Conservation (phyloP, 768 basidiomycete species). For the Lactarius sp. region DNA sequence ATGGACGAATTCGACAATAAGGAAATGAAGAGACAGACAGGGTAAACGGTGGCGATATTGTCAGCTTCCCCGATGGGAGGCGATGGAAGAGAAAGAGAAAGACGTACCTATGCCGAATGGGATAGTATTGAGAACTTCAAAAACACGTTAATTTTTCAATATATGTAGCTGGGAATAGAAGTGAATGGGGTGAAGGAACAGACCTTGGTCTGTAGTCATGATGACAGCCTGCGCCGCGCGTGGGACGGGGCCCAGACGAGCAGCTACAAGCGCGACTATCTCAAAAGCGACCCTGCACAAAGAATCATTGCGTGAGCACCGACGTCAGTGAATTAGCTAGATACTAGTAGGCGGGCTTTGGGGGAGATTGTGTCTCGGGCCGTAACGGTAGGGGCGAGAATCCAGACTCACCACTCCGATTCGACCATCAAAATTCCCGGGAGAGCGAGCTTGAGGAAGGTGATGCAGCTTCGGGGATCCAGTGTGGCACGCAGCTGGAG, state of each 20-base stretch:
- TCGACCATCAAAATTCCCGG: conserved; percentile 78
- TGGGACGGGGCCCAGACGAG: conserved; percentile 58
- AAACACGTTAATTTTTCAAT: not conserved
- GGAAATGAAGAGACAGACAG: not conserved
- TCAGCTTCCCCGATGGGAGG: not conserved
- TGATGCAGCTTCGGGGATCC: conserved; percentile 44
- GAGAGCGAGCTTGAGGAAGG: conserved; percentile 63
- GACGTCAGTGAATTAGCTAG: not conserved
- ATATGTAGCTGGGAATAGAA: not conserved
- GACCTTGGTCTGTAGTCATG: conserved; percentile 77
- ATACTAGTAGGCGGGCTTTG: not conserved
- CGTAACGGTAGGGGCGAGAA: not conserved
- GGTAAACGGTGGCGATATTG: not conserved
- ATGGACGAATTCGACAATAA: too few species aligned
- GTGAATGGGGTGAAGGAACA: conserved; percentile 6
- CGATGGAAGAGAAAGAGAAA: not conserved
- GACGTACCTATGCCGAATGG: conserved; percentile 62
- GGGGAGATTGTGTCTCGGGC: not conserved
- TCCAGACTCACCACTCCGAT: conserved; percentile 62
- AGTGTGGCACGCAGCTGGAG: conserved; percentile 43
- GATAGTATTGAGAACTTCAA: conserved; percentile 60
- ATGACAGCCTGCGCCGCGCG: conserved; percentile 75
- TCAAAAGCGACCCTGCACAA: conserved; percentile 68
- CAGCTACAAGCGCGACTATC: conserved; percentile 74
- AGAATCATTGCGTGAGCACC: not conserved